Conservation (phyloP, 176 grass and related monocot species). For the Bromus sterilis region DNA sequence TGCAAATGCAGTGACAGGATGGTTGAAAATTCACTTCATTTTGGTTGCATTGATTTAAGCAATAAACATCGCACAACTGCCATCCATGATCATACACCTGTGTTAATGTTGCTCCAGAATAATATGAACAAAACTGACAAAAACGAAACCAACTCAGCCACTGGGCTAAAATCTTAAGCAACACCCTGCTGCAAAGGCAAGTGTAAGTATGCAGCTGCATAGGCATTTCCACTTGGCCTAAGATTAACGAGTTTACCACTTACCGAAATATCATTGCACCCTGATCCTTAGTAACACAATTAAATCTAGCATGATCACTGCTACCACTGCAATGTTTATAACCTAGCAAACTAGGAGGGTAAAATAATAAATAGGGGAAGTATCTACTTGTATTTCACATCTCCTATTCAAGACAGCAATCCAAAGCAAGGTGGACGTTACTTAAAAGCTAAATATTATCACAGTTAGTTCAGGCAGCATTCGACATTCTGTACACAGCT, state of each 20-base stretch:
- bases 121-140: background rate
- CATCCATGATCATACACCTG: background rate
- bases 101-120: background rate
- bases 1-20: background rate
- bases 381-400: background rate
- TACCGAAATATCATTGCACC: background rate
- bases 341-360: background rate
- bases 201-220: background rate
- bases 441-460: background rate
- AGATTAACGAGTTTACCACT: background rate
- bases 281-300: background rate
- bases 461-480: background rate
- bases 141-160: background rate
- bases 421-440: constrained; percentile 4
- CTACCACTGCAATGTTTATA: background rate
- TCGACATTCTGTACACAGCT: background rate
- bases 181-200: background rate
- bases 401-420: background rate
- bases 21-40: background rate
- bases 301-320: background rate
- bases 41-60: background rate
- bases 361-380: background rate
- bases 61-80: background rate
- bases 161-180: background rate
- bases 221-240: background rate